A percentile compares a stretch with the other conserved stretches of the same genome.
These are phyloP conservation scores for Isabelozyma rhagii DNA, from an alignment of 805 yeast species.

Conservation along the genomic window DNA sequence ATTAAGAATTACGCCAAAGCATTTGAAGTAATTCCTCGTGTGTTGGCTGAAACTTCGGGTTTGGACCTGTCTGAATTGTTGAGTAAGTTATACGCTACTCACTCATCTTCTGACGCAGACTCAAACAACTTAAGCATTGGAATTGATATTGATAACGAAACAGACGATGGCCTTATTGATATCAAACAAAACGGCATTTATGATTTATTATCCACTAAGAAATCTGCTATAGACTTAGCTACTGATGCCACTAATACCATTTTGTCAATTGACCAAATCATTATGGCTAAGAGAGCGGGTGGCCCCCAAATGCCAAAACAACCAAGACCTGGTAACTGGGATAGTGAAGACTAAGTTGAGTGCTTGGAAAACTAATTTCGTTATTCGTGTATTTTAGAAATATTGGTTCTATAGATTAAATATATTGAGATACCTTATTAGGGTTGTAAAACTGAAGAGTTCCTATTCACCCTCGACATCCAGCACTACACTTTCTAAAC, in stretches of 20 bases:
- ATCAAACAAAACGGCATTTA: conserved; percentile 66
- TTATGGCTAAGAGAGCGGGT: conserved; percentile 98
- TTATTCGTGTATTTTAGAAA: neutral
- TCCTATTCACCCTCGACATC: too few species aligned
- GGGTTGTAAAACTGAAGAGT: too few species aligned
- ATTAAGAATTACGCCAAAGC: conserved; percentile 93
- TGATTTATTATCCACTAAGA: conserved; percentile 78
- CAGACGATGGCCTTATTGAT: conserved; percentile 64
- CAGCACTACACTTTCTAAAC: too few species aligned
- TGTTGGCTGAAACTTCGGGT: conserved; percentile 92
- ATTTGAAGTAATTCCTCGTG: conserved; percentile 90
- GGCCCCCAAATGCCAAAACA: conserved; percentile 90
- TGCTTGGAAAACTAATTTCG: neutral
- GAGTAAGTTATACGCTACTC: conserved; percentile 86
- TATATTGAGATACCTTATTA: too few species aligned
- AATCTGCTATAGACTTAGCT: conserved; percentile 86
- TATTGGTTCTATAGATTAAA: neutral
- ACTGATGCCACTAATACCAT: conserved; percentile 94
- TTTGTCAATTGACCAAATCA: conserved; percentile 91
- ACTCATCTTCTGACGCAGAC: conserved; percentile 47
- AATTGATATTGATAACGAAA: conserved; percentile 66
- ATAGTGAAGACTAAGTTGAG: conserved; percentile 67
- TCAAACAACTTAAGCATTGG: conserved; percentile 58
- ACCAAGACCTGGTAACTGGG: conserved; percentile 93
- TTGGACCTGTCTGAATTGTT: conserved; percentile 86